Evolutionary conservation across 495 filamentous ascomycete genomes (phyloP).

Genomic region (Letharia columbiana): DNA sequence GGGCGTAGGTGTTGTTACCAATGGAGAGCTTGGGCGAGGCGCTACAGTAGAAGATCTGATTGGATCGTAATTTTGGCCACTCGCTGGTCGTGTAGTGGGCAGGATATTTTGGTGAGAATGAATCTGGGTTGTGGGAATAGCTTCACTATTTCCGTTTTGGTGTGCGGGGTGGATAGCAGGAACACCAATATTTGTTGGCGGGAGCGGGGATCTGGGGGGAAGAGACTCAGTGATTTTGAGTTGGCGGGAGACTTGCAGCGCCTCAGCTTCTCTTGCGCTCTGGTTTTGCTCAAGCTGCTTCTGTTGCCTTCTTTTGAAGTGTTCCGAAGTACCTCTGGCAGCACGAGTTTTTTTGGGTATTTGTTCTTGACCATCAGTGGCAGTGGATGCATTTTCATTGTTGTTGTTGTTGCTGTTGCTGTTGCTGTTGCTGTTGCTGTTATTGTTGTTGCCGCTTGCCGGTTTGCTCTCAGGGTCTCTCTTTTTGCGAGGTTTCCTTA

Average conservation of each 20-base stretch:
- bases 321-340: slow-evolving; percentile 20
- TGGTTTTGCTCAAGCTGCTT: slow-evolving; percentile 34
- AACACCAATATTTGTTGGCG: slow-evolving; percentile 23
- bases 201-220: slow-evolving; percentile 24
- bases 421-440: slow-evolving; percentile 2
- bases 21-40: slow-evolving; percentile 42
- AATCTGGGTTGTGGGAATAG: slow-evolving; percentile 26
- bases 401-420: slow-evolving; percentile 13
- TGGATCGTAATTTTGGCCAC: slow-evolving; percentile 80
- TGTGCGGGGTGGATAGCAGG: slow-evolving; percentile 18
- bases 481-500: slow-evolving; percentile 25
- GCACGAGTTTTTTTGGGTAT: slow-evolving; percentile 27
- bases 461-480: slow-evolving; percentile 21
- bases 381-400: slow-evolving; percentile 14
- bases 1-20: slow-evolving; percentile 32
- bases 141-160: slow-evolving; percentile 37
- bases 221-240: slow-evolving; percentile 20
- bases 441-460: slow-evolving; percentile 5
- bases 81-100: slow-evolving; percentile 42
- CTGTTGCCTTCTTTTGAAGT: slow-evolving; percentile 34
- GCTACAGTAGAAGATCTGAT: slow-evolving; percentile 66
- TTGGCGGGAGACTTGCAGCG: slow-evolving; percentile 16
- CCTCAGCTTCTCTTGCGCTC: slow-evolving; percentile 23
- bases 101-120: slow-evolving; percentile 25
- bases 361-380: slow-evolving; percentile 20